Base-by-base conservation (phyloP, 441 rosid species). In the Francoa sonchifolia region DNA sequence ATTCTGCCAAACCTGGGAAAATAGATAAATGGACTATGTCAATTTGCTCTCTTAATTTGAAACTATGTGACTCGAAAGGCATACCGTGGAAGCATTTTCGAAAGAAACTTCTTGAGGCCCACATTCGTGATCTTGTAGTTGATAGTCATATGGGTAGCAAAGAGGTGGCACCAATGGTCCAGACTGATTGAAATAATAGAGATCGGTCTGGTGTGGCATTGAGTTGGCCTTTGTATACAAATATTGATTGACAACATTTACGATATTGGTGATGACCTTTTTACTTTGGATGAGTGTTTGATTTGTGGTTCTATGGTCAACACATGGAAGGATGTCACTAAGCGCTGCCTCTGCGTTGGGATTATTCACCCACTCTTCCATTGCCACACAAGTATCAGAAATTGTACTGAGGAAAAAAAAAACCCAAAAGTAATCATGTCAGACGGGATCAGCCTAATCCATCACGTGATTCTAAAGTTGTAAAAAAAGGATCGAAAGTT, bases 301-400 rank as follows among this genome's bases (percentile, higher is more conserved):
- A 64, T 77, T 89, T 44, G 97, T 84, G 31, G 95, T 89, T 53
- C 52, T 68, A 54, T 73, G 77, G 55, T 89, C 82, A 13, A 89
- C 94, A 52, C 95, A 89, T 1, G 97, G 92, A 59, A 89, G 90
- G 55, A 89, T 82, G 67, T 77, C 54, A 58, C 86, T 82, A 25
- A 85, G 98, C 49, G 96, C 96, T 28, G 94, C 73, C 53, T 77
- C 86, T 2, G 96, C 78, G 16, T 82, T 83, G 31, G 96, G 98
- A 63, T 89, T 62, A 43, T 77, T 89, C 14, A 77, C 95, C 95
- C 95, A 89, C 56, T 84, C 86, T 39, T 73, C 76, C 97, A 89
- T 84, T 35, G 95, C 96, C 66, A 77, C 37, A 47, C 98, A 89
- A 6, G 92, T 77, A 55, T 89, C 98, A 6, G 94, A 52, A 25